Percentiles rank a stretch among this genome's conserved stretches.
Evolutionary conservation across 1,284 basidiomycete genomes (phyloP).

Genomic region (Boletus smithii): DNA sequence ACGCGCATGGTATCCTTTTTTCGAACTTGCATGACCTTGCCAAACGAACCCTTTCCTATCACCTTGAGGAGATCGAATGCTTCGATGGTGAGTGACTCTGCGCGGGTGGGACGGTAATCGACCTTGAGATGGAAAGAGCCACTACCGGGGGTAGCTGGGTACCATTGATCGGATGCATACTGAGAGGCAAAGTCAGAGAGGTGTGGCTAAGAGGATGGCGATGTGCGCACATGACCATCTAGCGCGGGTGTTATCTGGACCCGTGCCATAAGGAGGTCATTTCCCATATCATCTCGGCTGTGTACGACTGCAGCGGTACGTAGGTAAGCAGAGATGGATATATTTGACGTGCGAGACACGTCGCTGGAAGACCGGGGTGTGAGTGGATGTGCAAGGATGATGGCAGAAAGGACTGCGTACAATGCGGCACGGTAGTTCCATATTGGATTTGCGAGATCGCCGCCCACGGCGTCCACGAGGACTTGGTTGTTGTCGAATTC

Average conservation of each 20-base stretch:
- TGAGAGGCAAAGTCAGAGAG: slow-evolving; percentile 28
- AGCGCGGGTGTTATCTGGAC: slow-evolving; percentile 89
- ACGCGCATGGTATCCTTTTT: slow-evolving; percentile 98
- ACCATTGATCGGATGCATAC: slow-evolving; percentile 86
- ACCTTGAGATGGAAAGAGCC: slow-evolving; percentile 97
- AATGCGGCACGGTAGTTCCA: slow-evolving; percentile 99
- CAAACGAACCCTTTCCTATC: slow-evolving; percentile 97
- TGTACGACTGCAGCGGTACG: slow-evolving; percentile 54
- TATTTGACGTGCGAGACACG: slow-evolving; percentile 86
- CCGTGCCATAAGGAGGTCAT: slow-evolving; percentile 86
- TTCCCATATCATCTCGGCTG: slow-evolving; percentile 68
- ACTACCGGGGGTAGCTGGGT: slow-evolving; percentile 76
- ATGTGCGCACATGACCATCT: slow-evolving; percentile 61
- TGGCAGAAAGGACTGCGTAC: slow-evolving; percentile 45
- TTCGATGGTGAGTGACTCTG: slow-evolving; percentile 88
- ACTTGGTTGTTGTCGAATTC: slow-evolving; percentile 99
- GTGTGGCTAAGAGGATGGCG: slow-evolving; percentile 1
- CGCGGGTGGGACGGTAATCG: slow-evolving; percentile 83
- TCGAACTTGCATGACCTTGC: slow-evolving; percentile 97
- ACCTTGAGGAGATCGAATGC: slow-evolving; percentile 97
- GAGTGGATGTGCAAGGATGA: not conserved
- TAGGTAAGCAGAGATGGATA: slow-evolving; percentile 85
- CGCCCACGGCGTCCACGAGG: slow-evolving; percentile 91
- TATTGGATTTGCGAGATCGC: slow-evolving; percentile 78
- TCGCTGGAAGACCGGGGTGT: slow-evolving; percentile 49